These are phyloP conservation scores for Tilletia walkeri DNA, from an alignment of 1,284 basidiomycete species.

Conservation along the genomic window DNA sequence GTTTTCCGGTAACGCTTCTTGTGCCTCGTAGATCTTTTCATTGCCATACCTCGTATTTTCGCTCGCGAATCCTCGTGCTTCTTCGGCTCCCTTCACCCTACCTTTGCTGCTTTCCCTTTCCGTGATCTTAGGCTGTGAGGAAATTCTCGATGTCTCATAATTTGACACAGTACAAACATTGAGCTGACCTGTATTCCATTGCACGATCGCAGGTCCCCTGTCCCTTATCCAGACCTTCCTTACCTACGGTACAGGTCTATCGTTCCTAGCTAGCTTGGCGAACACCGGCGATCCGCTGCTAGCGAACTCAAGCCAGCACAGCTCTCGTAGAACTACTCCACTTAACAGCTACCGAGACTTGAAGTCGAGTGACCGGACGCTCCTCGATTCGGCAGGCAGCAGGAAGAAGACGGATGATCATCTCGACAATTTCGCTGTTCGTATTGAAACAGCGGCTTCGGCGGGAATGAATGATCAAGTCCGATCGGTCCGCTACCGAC, in stretches of 20 bases:
- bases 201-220: background rate
- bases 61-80: background rate
- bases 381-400: background rate
- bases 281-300: background rate
- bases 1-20: background rate
- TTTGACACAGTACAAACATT: background rate
- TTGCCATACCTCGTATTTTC: background rate
- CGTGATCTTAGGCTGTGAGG: background rate
- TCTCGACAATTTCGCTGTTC: background rate
- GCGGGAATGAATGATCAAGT: background rate
- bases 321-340: background rate
- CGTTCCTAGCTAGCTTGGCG: background rate
- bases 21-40: background rate
- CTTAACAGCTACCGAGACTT: background rate
- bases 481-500: slow-evolving; percentile 24
- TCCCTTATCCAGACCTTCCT: background rate
- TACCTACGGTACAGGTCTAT: background rate
- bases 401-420: background rate
- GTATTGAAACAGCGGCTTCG: background rate
- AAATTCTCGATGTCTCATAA: no score
- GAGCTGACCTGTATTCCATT: no score
- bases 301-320: background rate
- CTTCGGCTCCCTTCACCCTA: background rate
- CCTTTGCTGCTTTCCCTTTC: background rate
- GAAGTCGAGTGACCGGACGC: background rate